Evolutionary conservation across 768 basidiomycete genomes (phyloP).

Genomic region (Termitomyces sp.): DNA sequence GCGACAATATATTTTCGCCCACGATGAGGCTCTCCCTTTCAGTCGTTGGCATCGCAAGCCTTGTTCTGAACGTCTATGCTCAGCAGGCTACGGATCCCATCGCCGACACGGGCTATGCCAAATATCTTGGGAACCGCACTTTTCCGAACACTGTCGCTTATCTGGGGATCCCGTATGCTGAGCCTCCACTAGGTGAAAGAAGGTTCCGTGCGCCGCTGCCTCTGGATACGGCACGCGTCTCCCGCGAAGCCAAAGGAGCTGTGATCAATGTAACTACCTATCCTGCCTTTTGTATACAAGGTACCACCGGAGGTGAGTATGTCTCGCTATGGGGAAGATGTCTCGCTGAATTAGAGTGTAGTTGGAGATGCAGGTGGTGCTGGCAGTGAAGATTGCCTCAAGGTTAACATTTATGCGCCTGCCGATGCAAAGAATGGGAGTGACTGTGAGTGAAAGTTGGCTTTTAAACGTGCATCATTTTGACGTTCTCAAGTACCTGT

Average conservation of each 20-base stretch:
- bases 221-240: slow-evolving; percentile 44
- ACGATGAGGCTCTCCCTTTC: slow-evolving; percentile 12
- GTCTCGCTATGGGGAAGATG: background rate
- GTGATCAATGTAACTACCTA: slow-evolving; percentile 51
- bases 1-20: background rate
- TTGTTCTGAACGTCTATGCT: slow-evolving; percentile 8
- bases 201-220: slow-evolving; percentile 52
- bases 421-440: slow-evolving; percentile 40
- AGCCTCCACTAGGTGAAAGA: slow-evolving; percentile 50
- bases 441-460: slow-evolving; percentile 35
- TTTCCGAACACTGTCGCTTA: slow-evolving; percentile 54
- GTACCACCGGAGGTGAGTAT: slow-evolving; percentile 41
- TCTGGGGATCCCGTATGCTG: slow-evolving; percentile 57
- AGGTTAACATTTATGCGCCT: slow-evolving; percentile 64
- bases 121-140: slow-evolving; percentile 50
- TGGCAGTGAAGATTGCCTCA: slow-evolving; percentile 65
- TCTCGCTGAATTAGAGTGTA: slow-evolving; percentile 16
- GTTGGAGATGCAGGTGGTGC: slow-evolving; percentile 58
- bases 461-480: background rate
- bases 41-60: slow-evolving; percentile 7
- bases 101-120: slow-evolving; percentile 57
- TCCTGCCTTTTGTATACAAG: slow-evolving; percentile 60
- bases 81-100: slow-evolving; percentile 18
- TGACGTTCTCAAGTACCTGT: slow-evolving; percentile 34
- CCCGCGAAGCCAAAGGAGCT: slow-evolving; percentile 27